Conservation (phyloP, 352 stramenopile genomes). For the Achlya hypogyna region DNA sequence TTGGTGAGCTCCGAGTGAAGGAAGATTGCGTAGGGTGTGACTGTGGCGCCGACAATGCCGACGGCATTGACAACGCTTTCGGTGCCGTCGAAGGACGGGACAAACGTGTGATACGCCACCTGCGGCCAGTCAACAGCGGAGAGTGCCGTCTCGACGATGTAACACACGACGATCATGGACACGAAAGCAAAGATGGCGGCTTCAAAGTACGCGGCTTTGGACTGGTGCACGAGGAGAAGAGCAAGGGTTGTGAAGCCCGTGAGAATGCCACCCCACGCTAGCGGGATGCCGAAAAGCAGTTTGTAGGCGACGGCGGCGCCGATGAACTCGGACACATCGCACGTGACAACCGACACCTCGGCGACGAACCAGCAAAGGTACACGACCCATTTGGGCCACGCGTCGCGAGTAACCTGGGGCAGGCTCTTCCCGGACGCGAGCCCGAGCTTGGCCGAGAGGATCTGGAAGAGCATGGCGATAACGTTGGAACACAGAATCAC, state of each 20-base stretch:
- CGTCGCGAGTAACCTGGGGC: background rate
- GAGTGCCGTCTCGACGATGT: conserved; percentile 5
- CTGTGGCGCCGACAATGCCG: conserved; percentile 25
- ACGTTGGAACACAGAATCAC: conserved; percentile 21
- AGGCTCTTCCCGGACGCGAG: background rate
- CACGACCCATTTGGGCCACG: background rate
- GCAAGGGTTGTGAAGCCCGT: background rate
- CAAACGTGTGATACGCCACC: background rate
- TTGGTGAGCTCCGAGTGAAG: conserved; percentile 23
- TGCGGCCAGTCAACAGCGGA: background rate
- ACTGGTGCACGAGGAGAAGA: background rate
- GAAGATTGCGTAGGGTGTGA: conserved; percentile 28
- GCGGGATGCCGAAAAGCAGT: background rate
- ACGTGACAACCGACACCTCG: background rate
- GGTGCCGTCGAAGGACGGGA: background rate
- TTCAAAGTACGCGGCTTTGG: conserved; percentile 10
- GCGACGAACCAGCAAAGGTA: background rate
- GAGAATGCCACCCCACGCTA: background rate
- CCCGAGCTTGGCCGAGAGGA: conserved; percentile 1
- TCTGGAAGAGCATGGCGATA: conserved; percentile 17
- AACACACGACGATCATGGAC: conserved; percentile 21
- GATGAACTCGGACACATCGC: background rate
- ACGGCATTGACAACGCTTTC: conserved; percentile 10
- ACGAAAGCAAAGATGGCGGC: conserved; percentile 12
- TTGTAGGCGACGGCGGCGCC: background rate